These are phyloP conservation scores for Mycena galericulata DNA, from an alignment of 768 basidiomycete genomes.

Conservation along the genomic window DNA sequence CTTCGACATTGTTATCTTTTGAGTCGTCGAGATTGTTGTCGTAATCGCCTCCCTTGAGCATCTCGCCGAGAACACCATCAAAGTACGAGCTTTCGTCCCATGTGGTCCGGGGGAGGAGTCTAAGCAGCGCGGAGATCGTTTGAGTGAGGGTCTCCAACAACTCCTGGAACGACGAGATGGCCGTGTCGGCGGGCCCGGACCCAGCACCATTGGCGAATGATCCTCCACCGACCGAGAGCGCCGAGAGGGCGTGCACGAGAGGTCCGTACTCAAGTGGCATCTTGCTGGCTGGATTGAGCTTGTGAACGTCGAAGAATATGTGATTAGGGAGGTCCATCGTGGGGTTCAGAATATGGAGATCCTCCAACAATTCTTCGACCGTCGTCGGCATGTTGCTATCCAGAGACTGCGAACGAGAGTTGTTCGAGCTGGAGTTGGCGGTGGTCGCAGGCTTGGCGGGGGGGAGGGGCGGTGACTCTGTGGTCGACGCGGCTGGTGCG, in stretches of 20 bases:
- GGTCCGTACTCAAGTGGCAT: constrained; percentile 89
- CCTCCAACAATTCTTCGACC: constrained; percentile 73
- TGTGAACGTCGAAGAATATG: constrained; percentile 79
- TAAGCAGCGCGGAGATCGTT: constrained; percentile 88
- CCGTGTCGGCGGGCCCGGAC: constrained; percentile 90
- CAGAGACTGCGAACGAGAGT: constrained; percentile 72
- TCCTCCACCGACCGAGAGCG: constrained; percentile 86
- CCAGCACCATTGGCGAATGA: constrained; percentile 88
- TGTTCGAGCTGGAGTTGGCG: constrained; percentile 62
- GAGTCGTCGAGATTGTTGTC: constrained; percentile 88
- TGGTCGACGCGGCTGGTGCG: constrained; percentile 57
- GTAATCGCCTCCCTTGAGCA: constrained; percentile 90
- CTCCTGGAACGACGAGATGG: constrained; percentile 91
- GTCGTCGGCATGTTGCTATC: constrained; percentile 64
- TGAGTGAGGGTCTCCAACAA: constrained; percentile 90
- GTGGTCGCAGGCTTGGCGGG: constrained; percentile 43
- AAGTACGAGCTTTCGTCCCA: constrained; percentile 94
- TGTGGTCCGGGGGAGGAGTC: constrained; percentile 87
- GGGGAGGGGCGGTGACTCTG: constrained; percentile 59
- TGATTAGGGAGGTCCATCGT: constrained; percentile 75
- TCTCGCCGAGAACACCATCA: constrained; percentile 86
- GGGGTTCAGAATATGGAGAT: constrained; percentile 72
- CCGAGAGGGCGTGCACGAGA: constrained; percentile 86
- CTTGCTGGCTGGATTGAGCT: constrained; percentile 80
- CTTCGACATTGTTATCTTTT: constrained; percentile 88